Base-by-base conservation (phyloP, 2,329 filamentous ascomycete species). In the Cercospora sojina region DNA sequence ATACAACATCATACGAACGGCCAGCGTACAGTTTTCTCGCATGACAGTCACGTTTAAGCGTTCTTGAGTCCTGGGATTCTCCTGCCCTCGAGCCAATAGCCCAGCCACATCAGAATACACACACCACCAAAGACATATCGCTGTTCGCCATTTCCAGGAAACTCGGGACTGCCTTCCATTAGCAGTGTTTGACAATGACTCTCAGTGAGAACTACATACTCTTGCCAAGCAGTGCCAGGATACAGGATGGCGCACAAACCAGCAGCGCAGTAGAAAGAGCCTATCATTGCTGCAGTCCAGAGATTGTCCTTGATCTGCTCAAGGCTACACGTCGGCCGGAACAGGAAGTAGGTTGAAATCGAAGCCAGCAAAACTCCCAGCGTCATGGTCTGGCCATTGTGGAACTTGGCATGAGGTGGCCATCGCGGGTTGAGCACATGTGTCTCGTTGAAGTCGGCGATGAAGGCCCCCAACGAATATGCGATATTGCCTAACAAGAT, bases 361-460 rank as follows among this genome's bases (percentile, higher is more conserved):
- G 78, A 60, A n/a, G 79, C 78, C 9, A 83, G 76, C 10, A 77
- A 64, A 0, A 82, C 69, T 0, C 82, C 82, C 58, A 82, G 78
- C 1, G 77, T 78, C 82, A 85, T 84, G 8, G 83, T 85, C 72
- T 85, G 83, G 1, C 71, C 82, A 69, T 84, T 84, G 75, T 85
- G 83, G 76, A 84, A 85, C 64, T 79, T 79, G 5, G 82, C 83
- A 72, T 85, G 83, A 0, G 82, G 81, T 1, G 82, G 79, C 83
- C 83, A 85, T 60, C 73, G 72, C 0, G 82, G 81, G 70, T 85
- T 84, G 61, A 76, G 74, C 66, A 84, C 76, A 74, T 84, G 82
- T 1, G 82, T 83, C 61, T 81, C 74, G 69, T 73, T 78, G 71
- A 72, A 79, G 66, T 79, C 77, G 32, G 47, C 58, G 16, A 67